Evolutionary conservation across 2,329 filamentous ascomycete genomes (phyloP), one percentile per base, ranked within the genome.

Genomic region (Alternaria triticimaculans): DNA sequence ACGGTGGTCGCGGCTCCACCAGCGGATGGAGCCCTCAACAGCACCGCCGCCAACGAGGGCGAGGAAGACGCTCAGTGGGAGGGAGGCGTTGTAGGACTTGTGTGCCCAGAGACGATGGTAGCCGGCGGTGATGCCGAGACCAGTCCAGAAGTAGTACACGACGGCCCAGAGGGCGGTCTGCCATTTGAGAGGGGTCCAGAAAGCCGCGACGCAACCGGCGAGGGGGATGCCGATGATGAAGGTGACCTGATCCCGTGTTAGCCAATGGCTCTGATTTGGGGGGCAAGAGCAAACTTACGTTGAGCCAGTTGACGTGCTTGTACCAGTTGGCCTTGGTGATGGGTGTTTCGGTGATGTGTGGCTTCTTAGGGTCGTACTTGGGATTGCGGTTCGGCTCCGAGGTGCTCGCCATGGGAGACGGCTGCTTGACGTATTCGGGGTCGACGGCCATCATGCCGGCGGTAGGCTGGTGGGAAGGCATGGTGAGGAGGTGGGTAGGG

Each of bases 251-350:
- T 9, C 15, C 6, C 1, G 1, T 54, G 68, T 77, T 64, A 76
- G 74, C 25, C 6, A 15, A 25, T 25, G 20, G 15, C 8, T 3
- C 28, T 9, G 30, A 15, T 3, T 3, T 4, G 9, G 4, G 30
- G n/a, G 11, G 18, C 26, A 30, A 25, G 10, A 12, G 6, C 5
- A 55, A 30, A 55, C 76, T 87, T 73, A 92, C 90, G 81, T 97
- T 97, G 72, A 97, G 87, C 93, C 94, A 97, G 87, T 97, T 94
- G 85, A 97, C 87, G 79, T 97, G 94, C 84, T 95, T 90, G 84
- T 94, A 90, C 92, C 92, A 96, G 85, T 97, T 97, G 70, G 85
- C 82, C 82, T 86, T 87, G 66, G 93, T 97, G 70, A 97, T 92
- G 69, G 92, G 91, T 68, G 87, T 87, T 66, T 96, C 93, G 72